Base-by-base conservation (phyloP, 495 filamentous ascomycete genomes). In the Aspergillus nanangensis region DNA sequence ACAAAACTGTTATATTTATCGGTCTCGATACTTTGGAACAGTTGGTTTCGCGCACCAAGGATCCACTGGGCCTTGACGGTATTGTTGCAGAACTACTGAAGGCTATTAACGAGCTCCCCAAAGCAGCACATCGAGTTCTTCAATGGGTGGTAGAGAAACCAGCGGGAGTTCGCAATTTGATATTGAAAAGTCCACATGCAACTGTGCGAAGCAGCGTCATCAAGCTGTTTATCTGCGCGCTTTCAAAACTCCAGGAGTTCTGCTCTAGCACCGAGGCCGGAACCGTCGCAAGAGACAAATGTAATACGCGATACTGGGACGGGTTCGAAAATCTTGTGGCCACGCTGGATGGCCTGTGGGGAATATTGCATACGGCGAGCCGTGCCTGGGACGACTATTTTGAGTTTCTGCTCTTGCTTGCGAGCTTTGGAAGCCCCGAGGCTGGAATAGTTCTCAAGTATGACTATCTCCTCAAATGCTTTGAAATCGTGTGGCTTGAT, bases 341-440 rank as follows among this genome's bases (percentile, higher is more conserved):
- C 3, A 68, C 61, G 13, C 52, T 84, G 8, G 63, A 63, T 32
- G 74, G 76, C 9, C 47, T 81, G 5, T 84, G 77, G 77, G 51
- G 72, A 3, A 58, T 57, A 8, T 57, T 86, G 22, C 80, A 87
- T 45, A 60, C 64, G 2, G 67, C 74, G 19, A 58, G 77, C 17
- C 80, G 85, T 23, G 75, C 81, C 8, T 95, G 89, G 89, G 78
- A 81, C 32, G 89, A 95, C 55, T 90, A 86, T 35, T 93, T 93
- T 53, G 80, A 79, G 20, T 73, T 87, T 24, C 67, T 91, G 48
- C 53, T 74, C 21, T 64, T 71, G 13, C 79, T 91, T 50, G 78
- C 78, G 18, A 70, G 63, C 22, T 57, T 83, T 38, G 83, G 84
- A 1, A 55, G 62, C 5, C 52, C 69, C 10, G 79, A 88, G 58